Conservation (phyloP, 202 grass and related monocot genomes). For the Tripidium arundinaceum region DNA sequence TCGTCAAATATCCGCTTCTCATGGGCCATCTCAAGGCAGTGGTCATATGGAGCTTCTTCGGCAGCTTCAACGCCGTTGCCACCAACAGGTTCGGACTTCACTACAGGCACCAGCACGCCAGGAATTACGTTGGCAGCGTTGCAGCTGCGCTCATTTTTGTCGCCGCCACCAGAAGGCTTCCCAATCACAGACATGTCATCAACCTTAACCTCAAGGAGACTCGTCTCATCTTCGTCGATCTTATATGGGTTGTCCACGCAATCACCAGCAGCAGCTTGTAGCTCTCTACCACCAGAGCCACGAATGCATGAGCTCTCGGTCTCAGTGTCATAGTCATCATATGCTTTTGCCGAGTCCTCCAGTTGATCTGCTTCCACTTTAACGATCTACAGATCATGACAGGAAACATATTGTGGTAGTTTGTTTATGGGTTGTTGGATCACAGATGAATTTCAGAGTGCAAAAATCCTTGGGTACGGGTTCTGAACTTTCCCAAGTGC, state of each 20-base stretch:
- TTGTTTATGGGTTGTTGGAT: background rate
- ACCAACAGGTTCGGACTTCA: background rate
- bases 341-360: background rate
- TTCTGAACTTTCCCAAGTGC: background rate
- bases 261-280: constrained; percentile 5
- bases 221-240: background rate
- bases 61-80: background rate
- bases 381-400: constrained; percentile 29
- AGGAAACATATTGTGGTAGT: constrained; percentile 15
- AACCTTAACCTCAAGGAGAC: background rate
- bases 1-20: constrained; percentile 3
- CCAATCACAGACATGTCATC: background rate
- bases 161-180: background rate
- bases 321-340: background rate
- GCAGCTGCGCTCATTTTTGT: background rate
- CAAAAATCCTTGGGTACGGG: background rate
- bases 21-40: background rate
- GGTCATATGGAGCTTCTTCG: background rate
- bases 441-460: background rate
- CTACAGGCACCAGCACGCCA: background rate
- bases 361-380: constrained; percentile 13
- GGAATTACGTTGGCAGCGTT: background rate
- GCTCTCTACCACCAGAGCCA: background rate
- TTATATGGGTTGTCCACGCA: background rate
- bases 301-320: background rate